Conservation (phyloP, 495 filamentous ascomycete species). For the Thermothielavioides terrestris region DNA sequence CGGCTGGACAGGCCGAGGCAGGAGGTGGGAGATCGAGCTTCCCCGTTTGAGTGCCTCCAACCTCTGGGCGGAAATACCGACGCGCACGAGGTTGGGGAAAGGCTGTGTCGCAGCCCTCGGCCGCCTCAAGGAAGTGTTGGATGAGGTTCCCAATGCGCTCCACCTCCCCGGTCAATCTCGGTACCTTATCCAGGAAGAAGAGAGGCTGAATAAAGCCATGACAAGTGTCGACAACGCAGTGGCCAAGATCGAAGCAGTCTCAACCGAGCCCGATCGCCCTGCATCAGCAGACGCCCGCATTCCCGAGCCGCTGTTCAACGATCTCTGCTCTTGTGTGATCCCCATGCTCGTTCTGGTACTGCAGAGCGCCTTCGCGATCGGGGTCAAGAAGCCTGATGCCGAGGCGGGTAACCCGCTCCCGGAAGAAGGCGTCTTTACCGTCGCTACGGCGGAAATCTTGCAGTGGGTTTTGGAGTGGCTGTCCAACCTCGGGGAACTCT, state of each 20-base stretch:
- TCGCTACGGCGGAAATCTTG: slow-evolving; percentile 2
- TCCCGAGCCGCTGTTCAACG: neutral
- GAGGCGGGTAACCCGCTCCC: neutral
- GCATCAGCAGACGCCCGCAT: neutral
- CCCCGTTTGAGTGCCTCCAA: neutral
- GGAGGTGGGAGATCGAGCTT: neutral
- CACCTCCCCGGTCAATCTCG: neutral
- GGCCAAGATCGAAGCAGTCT: neutral
- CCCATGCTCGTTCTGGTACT: slow-evolving; percentile 9
- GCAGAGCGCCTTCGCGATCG: slow-evolving; percentile 5
- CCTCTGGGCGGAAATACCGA: neutral
- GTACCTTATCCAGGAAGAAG: neutral
- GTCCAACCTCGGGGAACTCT: neutral
- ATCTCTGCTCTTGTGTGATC: slow-evolving; percentile 1
- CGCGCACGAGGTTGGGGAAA: neutral
- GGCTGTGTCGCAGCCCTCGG: neutral
- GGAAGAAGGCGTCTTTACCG: slow-evolving; percentile 2
- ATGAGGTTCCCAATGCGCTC: neutral
- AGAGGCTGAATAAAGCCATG: neutral
- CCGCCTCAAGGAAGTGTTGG: neutral
- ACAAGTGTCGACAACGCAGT: neutral
- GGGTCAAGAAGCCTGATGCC: neutral
- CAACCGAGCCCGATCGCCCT: neutral
- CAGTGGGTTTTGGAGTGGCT: slow-evolving; percentile 5
- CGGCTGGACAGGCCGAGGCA: slow-evolving; percentile 4